Evolutionary conservation across 164 flowering plant genomes (phyloP).

Genomic region (Berberis thunbergii): DNA sequence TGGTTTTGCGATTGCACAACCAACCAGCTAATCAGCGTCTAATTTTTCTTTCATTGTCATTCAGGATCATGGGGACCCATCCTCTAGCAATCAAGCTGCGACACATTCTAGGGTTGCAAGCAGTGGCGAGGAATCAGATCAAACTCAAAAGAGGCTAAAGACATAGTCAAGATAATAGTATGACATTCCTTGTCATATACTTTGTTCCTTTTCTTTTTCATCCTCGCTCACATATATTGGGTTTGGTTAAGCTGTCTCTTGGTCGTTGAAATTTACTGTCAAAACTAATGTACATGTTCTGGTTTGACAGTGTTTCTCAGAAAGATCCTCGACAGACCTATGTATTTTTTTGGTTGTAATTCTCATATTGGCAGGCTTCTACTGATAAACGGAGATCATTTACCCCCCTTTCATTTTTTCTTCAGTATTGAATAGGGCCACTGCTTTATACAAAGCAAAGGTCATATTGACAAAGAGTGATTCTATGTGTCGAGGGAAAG

Average conservation of each 20-base stretch:
- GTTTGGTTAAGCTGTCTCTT: slow-evolving; percentile 11
- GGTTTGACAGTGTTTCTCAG: slow-evolving; percentile 17
- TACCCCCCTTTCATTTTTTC: too few species aligned
- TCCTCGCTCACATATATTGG: not conserved
- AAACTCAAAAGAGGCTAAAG: slow-evolving; percentile 60
- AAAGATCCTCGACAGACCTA: slow-evolving; percentile 15
- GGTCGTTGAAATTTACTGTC: slow-evolving; percentile 12
- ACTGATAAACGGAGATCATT: too few species aligned
- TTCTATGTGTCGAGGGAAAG: too few species aligned
- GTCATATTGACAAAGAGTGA: too few species aligned
- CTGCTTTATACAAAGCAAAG: too few species aligned
- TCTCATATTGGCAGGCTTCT: not conserved
- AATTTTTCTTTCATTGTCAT: not conserved
- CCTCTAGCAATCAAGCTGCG: slow-evolving; percentile 26
- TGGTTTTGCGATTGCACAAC: not conserved
- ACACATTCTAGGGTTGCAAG: slow-evolving; percentile 30
- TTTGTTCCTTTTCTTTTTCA: slow-evolving; percentile 1
- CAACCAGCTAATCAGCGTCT: not conserved
- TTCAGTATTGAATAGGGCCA: too few species aligned
- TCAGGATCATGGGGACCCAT: slow-evolving; percentile 35
- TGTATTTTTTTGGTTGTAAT: slow-evolving; percentile 21
- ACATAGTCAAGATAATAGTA: slow-evolving; percentile 28
- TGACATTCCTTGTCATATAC: slow-evolving; percentile 8
- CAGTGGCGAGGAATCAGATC: slow-evolving; percentile 42
- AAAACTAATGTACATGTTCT: slow-evolving; percentile 36